Percentiles rank a stretch among this genome's conserved stretches.
phyloP scores from a whole-genome alignment of 176 grass and related monocot species.

The Pharus latifolius region DNA sequence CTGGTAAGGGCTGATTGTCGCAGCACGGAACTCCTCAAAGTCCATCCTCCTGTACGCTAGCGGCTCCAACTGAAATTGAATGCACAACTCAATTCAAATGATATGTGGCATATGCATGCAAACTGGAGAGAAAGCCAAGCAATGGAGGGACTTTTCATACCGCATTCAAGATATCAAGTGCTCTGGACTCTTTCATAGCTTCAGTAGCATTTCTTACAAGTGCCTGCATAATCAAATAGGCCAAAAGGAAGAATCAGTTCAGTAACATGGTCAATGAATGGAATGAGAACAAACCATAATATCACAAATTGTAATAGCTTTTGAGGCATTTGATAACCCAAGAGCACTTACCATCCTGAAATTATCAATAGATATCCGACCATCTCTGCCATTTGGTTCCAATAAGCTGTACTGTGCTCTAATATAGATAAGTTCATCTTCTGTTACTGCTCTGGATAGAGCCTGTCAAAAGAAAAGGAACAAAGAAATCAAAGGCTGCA shows the following conservation, averaged over 20 bases:
- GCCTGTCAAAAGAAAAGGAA: constrained; percentile 39
- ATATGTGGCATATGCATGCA: constrained; percentile 5
- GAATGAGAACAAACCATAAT: neutral
- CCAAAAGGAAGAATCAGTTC: neutral
- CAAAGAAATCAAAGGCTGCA: neutral
- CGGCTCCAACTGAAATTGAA: constrained; percentile 75
- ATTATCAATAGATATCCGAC: constrained; percentile 73
- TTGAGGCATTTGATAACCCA: neutral
- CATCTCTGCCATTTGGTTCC: constrained; percentile 70
- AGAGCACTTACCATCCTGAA: constrained; percentile 64
- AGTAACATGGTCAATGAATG: neutral
- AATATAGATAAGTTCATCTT: constrained; percentile 84
- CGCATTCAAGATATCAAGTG: constrained; percentile 75
- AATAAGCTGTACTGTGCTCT: constrained; percentile 82
- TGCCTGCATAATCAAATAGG: constrained; percentile 45
- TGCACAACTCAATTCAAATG: constrained; percentile 18
- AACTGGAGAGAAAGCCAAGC: neutral
- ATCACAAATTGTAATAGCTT: neutral
- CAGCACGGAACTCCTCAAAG: constrained; percentile 85
- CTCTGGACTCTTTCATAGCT: constrained; percentile 91
- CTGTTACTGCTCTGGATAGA: constrained; percentile 82
- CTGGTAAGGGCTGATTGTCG: constrained; percentile 90
- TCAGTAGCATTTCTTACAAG: constrained; percentile 76
- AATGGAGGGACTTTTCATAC: constrained; percentile 37
- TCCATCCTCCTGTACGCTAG: constrained; percentile 94